These are phyloP conservation scores for Ogataea chonburiensis DNA, from an alignment of 805 yeast species.

Conservation along the genomic window DNA sequence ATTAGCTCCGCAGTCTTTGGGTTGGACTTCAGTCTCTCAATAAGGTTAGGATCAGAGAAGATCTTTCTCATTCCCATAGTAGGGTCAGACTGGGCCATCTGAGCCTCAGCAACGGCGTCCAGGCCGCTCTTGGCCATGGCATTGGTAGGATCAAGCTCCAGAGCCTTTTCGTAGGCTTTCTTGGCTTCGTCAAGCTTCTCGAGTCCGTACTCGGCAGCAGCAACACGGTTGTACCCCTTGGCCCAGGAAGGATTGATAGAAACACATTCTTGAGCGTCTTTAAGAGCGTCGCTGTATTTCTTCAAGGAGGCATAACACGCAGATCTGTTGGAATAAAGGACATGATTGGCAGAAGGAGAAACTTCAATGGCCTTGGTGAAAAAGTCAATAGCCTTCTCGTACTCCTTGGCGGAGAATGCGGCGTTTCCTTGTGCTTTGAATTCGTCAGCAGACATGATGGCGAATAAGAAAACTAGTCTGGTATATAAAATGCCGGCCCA, in stretches of 20 bases:
- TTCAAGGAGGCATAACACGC: constrained; percentile 83
- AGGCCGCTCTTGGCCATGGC: constrained; percentile 87
- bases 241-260: constrained; percentile 87
- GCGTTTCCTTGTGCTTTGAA: constrained; percentile 91
- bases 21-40: constrained; percentile 70
- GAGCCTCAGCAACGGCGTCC: constrained; percentile 62
- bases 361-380: constrained; percentile 88
- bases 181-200: constrained; percentile 77
- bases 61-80: constrained; percentile 76
- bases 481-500: constrained; percentile 8
- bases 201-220: constrained; percentile 88
- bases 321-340: constrained; percentile 89
- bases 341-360: constrained; percentile 83
- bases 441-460: constrained; percentile 62
- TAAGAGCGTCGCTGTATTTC: constrained; percentile 69
- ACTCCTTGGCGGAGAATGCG: constrained; percentile 87
- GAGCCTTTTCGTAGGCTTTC: constrained; percentile 68
- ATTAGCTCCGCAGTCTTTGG: constrained; percentile 86
- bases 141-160: constrained; percentile 76
- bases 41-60: constrained; percentile 76
- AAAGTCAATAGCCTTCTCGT: constrained; percentile 69
- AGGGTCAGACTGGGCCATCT: constrained; percentile 38
- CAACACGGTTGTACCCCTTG: constrained; percentile 91
- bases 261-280: constrained; percentile 83
- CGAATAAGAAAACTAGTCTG: constrained; percentile 4